These are phyloP conservation scores for Monoraphidium neglectum DNA, from an alignment of 139 green algal species.

Conservation along the genomic window DNA sequence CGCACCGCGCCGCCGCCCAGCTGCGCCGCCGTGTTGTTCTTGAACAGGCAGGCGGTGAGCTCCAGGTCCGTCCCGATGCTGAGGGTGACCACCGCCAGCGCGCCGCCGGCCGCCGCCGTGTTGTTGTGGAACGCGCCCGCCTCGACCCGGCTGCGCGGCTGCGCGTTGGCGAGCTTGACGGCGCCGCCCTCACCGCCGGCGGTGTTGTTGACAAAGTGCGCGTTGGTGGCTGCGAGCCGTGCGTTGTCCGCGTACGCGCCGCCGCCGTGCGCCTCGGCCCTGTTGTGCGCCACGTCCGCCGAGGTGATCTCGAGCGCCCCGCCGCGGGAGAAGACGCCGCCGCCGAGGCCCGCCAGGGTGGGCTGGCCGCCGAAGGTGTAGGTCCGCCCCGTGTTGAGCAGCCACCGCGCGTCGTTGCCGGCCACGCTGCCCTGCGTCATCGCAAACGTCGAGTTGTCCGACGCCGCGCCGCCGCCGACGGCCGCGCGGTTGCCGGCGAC, in stretches of 20 bases:
- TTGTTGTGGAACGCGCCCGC: slow-evolving; percentile 18
- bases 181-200: slow-evolving; percentile 17
- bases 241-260: slow-evolving; percentile 14
- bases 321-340: slow-evolving; percentile 5
- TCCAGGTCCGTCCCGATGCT: no score
- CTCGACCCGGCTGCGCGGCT: neutral
- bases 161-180: slow-evolving; percentile 19
- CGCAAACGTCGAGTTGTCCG: slow-evolving; percentile 2
- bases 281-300: slow-evolving; percentile 5
- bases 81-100: no score
- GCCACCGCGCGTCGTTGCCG: slow-evolving; percentile 2
- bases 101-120: slow-evolving; percentile 15
- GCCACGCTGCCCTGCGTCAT: neutral
- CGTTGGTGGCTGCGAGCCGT: neutral
- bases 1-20: slow-evolving; percentile 10
- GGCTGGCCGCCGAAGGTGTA: neutral
- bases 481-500: slow-evolving; percentile 19
- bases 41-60: no score
- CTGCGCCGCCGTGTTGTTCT: slow-evolving; percentile 21
- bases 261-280: slow-evolving; percentile 13
- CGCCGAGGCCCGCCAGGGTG: slow-evolving; percentile 12
- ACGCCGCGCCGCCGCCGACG: slow-evolving; percentile 15
- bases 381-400: neutral
- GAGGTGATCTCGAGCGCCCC: neutral
- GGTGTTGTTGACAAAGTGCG: slow-evolving; percentile 17